phyloP scores from a whole-genome alignment of 129 eudicot species.

The Silybum marianum region DNA sequence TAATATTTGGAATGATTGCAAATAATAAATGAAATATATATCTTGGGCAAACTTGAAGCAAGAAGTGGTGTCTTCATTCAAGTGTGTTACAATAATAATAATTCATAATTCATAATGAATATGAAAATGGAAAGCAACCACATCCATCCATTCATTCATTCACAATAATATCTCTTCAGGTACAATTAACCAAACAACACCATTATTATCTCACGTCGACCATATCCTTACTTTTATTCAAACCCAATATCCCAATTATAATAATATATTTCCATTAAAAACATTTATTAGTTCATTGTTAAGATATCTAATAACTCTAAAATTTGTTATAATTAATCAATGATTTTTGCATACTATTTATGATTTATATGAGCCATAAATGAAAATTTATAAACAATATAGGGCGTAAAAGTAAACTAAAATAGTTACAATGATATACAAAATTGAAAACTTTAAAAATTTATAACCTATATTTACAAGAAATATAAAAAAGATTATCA shows the following conservation, averaged over 20 bases:
- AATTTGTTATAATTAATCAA: background rate
- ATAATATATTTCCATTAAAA: background rate
- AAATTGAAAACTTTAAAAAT: background rate
- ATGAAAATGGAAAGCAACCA: slow-evolving; percentile 20
- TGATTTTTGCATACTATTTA: background rate
- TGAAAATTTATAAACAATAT: too few species aligned
- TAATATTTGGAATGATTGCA: too few species aligned
- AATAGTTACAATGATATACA: background rate
- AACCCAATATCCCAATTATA: background rate
- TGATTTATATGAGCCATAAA: too few species aligned
- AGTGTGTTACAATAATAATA: too few species aligned
- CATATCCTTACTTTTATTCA: background rate
- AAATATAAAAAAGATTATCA: background rate
- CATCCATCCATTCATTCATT: slow-evolving; percentile 12
- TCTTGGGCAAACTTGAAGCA: background rate
- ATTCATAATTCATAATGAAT: background rate
- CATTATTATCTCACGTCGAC: slow-evolving; percentile 12
- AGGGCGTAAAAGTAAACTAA: too few species aligned
- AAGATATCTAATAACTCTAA: background rate
- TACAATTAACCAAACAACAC: slow-evolving; percentile 16
- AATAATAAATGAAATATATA: background rate
- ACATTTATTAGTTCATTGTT: background rate
- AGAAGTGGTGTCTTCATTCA: background rate
- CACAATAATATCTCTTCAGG: slow-evolving; percentile 18
- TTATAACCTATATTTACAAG: background rate